Evolutionary conservation across 2,329 filamentous ascomycete species (phyloP), one percentile per base, ranked within the genome.

Genomic region (Arthrobotrys iridis): DNA sequence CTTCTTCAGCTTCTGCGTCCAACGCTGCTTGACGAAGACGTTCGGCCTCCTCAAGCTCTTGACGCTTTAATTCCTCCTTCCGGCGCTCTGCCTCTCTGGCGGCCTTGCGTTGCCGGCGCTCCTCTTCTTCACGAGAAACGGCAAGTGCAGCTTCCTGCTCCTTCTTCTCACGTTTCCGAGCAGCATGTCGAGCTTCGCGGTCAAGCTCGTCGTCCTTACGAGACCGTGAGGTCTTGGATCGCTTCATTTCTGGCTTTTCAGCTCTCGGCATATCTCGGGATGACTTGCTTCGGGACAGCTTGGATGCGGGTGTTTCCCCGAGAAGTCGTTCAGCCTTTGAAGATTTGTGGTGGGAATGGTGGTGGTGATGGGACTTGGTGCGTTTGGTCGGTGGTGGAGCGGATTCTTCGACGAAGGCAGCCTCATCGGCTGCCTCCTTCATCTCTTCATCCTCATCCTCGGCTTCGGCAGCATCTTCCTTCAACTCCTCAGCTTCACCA

Each of bases 161-260:
- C 40, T 55, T 67, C 43, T 57, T 66, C 24, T 75, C 71, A 10
- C 71, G 71, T 26, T 63, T 63, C 20, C 71, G 71, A 28, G 71
- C 71, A 28, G 66, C 71, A 20, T 59, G 71, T 35, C 71, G 71
- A 13, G 71, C 71, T 40, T 66, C 71, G 41, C 63, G 71, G 22
- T 75, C 71, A n/a, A 43, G 37, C 11, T 75, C 71, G 22, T 75
- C 71, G 13, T 75, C 71, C n/a, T 75, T 75, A 18, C 63, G 71
- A 11, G 71, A 63, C n/a, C 59, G 58, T 35, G 63, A 67, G 40
- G 71, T 75, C 41, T 75, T 75, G 18, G 71, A 75, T 30, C 71
- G 71, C 40, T 68, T 68, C 52, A 75, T 46, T 13, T 75, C 71
- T 37, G 71, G 58, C 48, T 43, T 67, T 2, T 55, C 50, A 18